Conservation (phyloP, 225 moss, liverwort and hornwort genomes). For the Takakia lepidozioides region DNA sequence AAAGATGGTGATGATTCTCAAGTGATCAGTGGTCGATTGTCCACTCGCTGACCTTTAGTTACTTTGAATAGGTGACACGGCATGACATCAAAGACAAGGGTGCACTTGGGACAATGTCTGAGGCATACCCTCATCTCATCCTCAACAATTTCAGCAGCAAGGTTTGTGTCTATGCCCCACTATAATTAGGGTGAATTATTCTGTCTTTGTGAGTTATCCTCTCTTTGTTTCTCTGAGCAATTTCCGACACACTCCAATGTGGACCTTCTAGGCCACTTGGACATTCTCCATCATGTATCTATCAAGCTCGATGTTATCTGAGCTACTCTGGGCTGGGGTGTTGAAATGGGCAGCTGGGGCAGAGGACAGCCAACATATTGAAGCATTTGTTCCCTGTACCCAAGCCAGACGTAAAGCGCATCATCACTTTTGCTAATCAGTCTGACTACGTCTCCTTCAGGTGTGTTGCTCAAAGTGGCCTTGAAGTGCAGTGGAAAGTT, state of each 20-base stretch:
- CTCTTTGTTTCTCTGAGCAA: too few relatives aligned
- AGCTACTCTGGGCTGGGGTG: background rate
- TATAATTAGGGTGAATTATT: too few relatives aligned
- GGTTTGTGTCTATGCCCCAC: constrained; percentile 10
- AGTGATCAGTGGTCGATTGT: too few relatives aligned
- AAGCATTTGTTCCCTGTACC: constrained; percentile 91
- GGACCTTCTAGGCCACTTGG: too few relatives aligned
- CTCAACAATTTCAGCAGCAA: constrained; percentile 81
- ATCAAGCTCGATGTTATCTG: too few relatives aligned
- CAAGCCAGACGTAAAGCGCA: constrained; percentile 72
- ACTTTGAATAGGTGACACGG: constrained; percentile 66
- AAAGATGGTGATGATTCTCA: too few relatives aligned
- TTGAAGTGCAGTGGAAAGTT: too few relatives aligned
- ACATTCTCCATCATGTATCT: too few relatives aligned
- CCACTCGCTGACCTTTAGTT: too few relatives aligned
- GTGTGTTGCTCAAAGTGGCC: too few relatives aligned
- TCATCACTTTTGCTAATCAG: constrained; percentile 84
- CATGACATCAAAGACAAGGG: constrained; percentile 92
- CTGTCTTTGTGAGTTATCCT: too few relatives aligned
- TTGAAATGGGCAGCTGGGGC: constrained; percentile 45
- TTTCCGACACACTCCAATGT: too few relatives aligned
- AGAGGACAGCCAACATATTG: constrained; percentile 67
- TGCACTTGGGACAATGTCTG: constrained; percentile 85
- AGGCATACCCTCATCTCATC: constrained; percentile 94
- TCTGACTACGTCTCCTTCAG: constrained; percentile 91